A percentile compares a stretch with the other conserved stretches of the same genome.
Conservation (phyloP, 495 filamentous ascomycete species). For the Aspergillus campestris region DNA sequence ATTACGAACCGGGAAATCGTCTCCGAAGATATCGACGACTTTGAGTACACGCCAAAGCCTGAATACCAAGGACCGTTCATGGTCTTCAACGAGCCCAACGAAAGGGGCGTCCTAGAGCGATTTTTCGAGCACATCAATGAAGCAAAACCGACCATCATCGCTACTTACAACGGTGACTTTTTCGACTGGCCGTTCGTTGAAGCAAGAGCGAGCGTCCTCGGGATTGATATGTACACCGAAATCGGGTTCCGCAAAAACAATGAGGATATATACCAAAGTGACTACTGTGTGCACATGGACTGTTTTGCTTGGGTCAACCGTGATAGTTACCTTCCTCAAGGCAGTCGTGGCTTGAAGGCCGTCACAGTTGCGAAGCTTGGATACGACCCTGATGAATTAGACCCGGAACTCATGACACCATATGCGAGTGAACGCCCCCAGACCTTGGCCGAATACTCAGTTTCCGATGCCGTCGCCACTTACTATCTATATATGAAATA, state of each 20-base stretch:
- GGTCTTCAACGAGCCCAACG: constrained; percentile 96
- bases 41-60: constrained; percentile 95
- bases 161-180: constrained; percentile 99
- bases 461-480: constrained; percentile 96
- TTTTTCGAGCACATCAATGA: constrained; percentile 97
- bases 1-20: constrained; percentile 98
- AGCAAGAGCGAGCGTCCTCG: constrained; percentile 78
- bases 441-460: constrained; percentile 92
- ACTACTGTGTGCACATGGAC: constrained; percentile 97
- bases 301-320: constrained; percentile 98
- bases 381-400: constrained; percentile 96
- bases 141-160: constrained; percentile 89
- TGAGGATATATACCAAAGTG: constrained; percentile 92
- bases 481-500: constrained; percentile 99
- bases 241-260: constrained; percentile 92
- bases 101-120: constrained; percentile 76
- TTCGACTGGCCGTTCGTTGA: constrained; percentile 99
- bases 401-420: constrained; percentile 95
- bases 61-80: constrained; percentile 93
- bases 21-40: constrained; percentile 94
- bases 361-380: constrained; percentile 96
- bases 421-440: constrained; percentile 91
- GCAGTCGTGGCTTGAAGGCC: constrained; percentile 93
- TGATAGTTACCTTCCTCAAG: constrained; percentile 96
- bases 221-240: constrained; percentile 99